Conservation (phyloP, 345 rosid genomes). For the Clausena lansium region DNA sequence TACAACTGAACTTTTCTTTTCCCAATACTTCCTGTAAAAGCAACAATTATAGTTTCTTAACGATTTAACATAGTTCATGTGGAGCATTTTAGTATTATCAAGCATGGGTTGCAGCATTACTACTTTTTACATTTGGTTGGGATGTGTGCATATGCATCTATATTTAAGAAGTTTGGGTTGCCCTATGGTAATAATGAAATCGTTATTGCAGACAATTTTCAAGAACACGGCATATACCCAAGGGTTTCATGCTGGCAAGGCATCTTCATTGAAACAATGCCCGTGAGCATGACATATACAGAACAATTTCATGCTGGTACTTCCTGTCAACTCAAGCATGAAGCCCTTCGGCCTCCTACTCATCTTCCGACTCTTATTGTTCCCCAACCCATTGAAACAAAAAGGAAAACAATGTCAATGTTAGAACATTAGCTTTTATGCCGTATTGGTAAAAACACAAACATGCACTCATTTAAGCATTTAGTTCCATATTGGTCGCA, state of each 20-base stretch:
- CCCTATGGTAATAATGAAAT: background rate
- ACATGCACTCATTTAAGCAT: background rate
- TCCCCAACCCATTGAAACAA: background rate
- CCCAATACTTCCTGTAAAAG: background rate
- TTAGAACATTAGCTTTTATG: background rate
- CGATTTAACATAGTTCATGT: background rate
- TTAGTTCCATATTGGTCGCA: background rate
- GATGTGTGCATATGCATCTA: background rate
- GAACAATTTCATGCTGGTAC: background rate
- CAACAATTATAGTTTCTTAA: background rate
- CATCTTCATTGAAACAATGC: background rate
- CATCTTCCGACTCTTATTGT: background rate
- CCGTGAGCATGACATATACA: background rate
- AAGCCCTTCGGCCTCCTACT: background rate
- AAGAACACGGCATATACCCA: constrained; percentile 80
- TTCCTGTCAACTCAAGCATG: constrained; percentile 35
- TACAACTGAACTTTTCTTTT: background rate
- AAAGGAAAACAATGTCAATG: background rate
- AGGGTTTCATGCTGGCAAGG: constrained; percentile 74
- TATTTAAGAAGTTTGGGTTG: constrained; percentile 11
- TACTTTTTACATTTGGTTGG: background rate
- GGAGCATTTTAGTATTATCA: background rate
- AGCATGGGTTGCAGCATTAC: background rate
- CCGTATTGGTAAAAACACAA: background rate
- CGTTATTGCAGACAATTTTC: constrained; percentile 60